phyloP scores from a whole-genome alignment of 345 rosid species.

The Moringa oleifera region DNA sequence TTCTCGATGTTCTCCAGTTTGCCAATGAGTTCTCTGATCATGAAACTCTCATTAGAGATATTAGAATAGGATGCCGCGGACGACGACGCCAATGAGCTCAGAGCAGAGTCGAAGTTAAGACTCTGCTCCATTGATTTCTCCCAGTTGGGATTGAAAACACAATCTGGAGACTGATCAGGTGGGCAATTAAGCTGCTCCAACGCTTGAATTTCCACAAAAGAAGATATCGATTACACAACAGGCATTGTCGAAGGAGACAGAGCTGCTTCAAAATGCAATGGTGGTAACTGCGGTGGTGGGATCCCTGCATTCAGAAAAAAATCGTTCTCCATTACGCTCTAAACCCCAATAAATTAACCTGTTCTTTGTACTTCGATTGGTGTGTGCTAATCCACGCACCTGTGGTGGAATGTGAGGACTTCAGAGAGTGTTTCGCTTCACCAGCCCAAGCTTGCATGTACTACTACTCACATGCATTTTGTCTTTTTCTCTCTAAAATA shows the following conservation, averaged over 20 bases:
- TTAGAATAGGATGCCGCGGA: slow-evolving; percentile 57
- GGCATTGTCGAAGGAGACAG: slow-evolving; percentile 23
- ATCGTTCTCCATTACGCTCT: slow-evolving; percentile 38
- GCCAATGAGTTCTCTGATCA: slow-evolving; percentile 61
- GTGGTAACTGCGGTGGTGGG: slow-evolving; percentile 19
- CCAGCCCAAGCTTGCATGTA: too few species aligned
- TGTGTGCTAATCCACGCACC: slow-evolving; percentile 12
- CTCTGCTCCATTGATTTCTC: slow-evolving; percentile 55
- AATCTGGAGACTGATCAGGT: slow-evolving; percentile 20
- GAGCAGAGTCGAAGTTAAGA: slow-evolving; percentile 53
- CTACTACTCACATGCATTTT: background rate
- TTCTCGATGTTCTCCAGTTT: slow-evolving; percentile 46
- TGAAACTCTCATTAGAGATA: slow-evolving; percentile 42
- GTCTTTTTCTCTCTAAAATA: background rate
- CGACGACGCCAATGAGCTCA: slow-evolving; percentile 72
- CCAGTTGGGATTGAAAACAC: slow-evolving; percentile 27
- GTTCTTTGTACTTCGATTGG: background rate
- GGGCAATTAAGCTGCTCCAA: too few species aligned
- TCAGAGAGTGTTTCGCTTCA: too few species aligned
- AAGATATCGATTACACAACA: slow-evolving; percentile 21
- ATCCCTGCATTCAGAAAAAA: slow-evolving; percentile 33
- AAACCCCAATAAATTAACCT: too few species aligned
- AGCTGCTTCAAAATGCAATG: slow-evolving; percentile 17
- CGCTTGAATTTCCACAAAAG: too few species aligned
- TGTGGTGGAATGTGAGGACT: background rate